Evolutionary conservation across 1,284 basidiomycete species (phyloP).

Genomic region (Volvariella volvacea): DNA sequence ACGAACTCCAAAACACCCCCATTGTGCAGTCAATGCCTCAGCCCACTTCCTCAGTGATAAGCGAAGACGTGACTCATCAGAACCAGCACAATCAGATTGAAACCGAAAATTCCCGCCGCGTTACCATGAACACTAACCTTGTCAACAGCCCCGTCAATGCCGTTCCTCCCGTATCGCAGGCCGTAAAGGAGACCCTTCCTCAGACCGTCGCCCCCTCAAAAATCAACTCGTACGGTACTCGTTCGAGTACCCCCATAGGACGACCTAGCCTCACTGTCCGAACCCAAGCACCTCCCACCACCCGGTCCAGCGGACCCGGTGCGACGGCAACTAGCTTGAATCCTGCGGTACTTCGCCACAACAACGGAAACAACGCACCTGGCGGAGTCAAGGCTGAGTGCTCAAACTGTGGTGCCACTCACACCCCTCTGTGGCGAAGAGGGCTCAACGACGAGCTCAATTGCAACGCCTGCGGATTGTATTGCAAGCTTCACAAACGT

Average conservation of each 20-base stretch:
- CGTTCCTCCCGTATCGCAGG: conserved; percentile 29
- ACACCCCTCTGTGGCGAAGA: conserved; percentile 76
- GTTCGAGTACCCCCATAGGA: conserved; percentile 35
- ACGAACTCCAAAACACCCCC: conserved; percentile 3
- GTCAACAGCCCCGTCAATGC: conserved; percentile 20
- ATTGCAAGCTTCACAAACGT: conserved; percentile 79
- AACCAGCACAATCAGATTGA: conserved; percentile 21
- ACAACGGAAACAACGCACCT: conserved; percentile 34
- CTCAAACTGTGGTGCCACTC: conserved; percentile 77
- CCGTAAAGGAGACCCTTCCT: conserved; percentile 31
- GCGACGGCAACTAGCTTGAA: conserved; percentile 53
- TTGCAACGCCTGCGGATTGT: conserved; percentile 77
- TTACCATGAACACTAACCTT: conserved; percentile 21
- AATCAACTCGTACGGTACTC: conserved; percentile 40
- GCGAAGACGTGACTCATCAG: conserved; percentile 16
- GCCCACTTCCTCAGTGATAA: conserved; percentile 8
- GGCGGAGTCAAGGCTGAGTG: conserved; percentile 81
- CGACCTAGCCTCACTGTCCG: conserved; percentile 55
- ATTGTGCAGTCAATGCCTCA: conserved; percentile 1
- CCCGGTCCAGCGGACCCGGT: conserved; percentile 50
- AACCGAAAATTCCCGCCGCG: conserved; percentile 17
- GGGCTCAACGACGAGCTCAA: conserved; percentile 80
- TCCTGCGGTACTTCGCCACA: conserved; percentile 30
- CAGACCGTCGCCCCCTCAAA: conserved; percentile 47
- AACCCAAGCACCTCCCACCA: conserved; percentile 30